A percentile compares a stretch with the other conserved stretches of the same genome.
Evolutionary conservation across 805 yeast species (phyloP).

Genomic region (Candida ascalaphidarum): DNA sequence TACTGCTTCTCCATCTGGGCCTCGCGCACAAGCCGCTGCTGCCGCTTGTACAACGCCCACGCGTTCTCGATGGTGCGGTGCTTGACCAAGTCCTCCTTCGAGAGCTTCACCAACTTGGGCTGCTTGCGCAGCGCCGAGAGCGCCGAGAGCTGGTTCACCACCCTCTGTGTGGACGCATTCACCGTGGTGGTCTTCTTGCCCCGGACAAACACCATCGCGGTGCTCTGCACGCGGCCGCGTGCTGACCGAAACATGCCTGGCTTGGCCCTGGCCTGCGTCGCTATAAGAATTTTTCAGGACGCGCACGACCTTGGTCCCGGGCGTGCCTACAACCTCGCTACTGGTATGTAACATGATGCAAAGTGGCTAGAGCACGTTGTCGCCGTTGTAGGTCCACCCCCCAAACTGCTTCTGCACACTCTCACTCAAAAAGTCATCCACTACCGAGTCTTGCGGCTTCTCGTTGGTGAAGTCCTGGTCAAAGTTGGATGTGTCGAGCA

Average conservation of each 20-base stretch:
- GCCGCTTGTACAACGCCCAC: conserved; percentile 60
- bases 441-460: conserved; percentile 91
- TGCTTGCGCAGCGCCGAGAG: conserved; percentile 81
- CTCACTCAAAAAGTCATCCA: conserved; percentile 84
- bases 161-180: conserved; percentile 31
- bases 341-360: no score
- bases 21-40: conserved; percentile 34
- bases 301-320: no score
- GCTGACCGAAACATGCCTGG: no score
- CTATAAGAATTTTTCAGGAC: no score
- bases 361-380: conserved; percentile 19
- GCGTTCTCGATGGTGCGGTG: conserved; percentile 79
- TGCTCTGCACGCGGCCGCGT: no score
- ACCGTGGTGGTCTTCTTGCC: conserved; percentile 21
- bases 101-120: conserved; percentile 70
- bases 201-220: conserved; percentile 13
- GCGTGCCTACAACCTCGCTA: no score
- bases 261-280: no score
- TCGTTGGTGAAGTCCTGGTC: conserved; percentile 90
- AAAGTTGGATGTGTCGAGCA: conserved; percentile 87
- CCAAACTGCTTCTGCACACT: conserved; percentile 97
- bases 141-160: conserved; percentile 62
- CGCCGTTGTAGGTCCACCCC: conserved; percentile 95
- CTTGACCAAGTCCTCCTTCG: conserved; percentile 75
- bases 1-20: conserved; percentile 51